Evolutionary conservation across 2,329 filamentous ascomycete genomes (phyloP).

Genomic region (Hawksworthiomyces lignivorus): DNA sequence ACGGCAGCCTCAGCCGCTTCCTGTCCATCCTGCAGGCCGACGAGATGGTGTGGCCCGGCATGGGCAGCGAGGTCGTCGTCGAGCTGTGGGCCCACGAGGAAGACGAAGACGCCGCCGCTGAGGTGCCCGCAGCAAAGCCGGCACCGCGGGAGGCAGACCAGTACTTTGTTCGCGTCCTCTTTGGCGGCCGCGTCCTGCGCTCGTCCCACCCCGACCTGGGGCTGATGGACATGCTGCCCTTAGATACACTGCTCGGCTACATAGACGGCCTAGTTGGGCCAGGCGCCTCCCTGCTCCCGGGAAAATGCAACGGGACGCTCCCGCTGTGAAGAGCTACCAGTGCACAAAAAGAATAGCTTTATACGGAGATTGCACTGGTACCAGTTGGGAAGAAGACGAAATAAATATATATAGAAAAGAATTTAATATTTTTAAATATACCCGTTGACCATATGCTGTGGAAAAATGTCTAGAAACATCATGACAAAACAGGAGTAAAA

Average conservation of each 20-base stretch:
- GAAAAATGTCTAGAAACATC: background rate
- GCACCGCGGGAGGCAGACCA: background rate
- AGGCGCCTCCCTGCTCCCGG: constrained; percentile 28
- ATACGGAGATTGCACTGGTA: too few species aligned
- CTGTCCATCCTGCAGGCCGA: constrained; percentile 65
- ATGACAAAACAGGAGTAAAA: background rate
- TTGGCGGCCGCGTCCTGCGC: constrained; percentile 56
- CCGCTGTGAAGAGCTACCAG: too few species aligned
- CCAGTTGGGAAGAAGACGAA: too few species aligned
- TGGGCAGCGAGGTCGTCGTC: constrained; percentile 73
- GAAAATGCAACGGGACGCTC: constrained; percentile 15
- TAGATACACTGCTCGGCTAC: constrained; percentile 58
- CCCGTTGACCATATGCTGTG: background rate
- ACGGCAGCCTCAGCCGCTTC: constrained; percentile 61
- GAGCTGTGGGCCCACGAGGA: constrained; percentile 53
- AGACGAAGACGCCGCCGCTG: background rate
- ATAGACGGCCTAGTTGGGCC: constrained; percentile 62
- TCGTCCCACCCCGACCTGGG: constrained; percentile 65
- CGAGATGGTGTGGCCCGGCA: constrained; percentile 75
- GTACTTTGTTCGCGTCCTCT: constrained; percentile 56
- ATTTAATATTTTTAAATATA: too few species aligned
- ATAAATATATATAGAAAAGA: too few species aligned
- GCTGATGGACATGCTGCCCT: constrained; percentile 60
- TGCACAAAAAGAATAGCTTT: too few species aligned
- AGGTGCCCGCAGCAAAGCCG: too few species aligned